Conservation (phyloP, 331 rosid species). For the Rosa hybrid region DNA sequence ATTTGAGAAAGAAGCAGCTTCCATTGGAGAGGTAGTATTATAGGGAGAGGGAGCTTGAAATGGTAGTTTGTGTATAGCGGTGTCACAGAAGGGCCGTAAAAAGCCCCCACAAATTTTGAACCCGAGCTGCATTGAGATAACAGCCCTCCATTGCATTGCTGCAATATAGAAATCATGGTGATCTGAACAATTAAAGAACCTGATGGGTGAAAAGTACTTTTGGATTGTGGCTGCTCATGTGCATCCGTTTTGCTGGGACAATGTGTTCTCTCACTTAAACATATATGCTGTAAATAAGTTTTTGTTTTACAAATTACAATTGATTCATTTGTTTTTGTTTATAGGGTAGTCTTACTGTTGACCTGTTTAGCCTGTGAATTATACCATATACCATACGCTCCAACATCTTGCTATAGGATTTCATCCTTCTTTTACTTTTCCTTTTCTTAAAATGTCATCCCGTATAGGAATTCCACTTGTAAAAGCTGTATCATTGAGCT, state of each 20-base stretch:
- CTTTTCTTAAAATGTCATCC: not conserved
- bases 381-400: not conserved
- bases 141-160: not conserved
- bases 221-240: not conserved
- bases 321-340: not conserved
- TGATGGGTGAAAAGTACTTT: not conserved
- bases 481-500: slow-evolving; percentile 1
- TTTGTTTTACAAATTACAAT: not conserved
- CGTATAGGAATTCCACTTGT: slow-evolving; percentile 13
- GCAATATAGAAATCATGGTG: not conserved
- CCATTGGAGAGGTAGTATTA: slow-evolving; percentile 34
- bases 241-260: too few species aligned
- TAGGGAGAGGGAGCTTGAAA: slow-evolving; percentile 23
- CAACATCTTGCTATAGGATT: not conserved
- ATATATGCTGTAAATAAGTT: slow-evolving; percentile 11
- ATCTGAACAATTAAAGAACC: not conserved
- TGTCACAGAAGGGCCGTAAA: not conserved
- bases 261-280: not conserved
- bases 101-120: not conserved
- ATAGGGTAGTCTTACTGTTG: not conserved
- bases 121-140: not conserved
- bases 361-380: not conserved
- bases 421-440: not conserved
- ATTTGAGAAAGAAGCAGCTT: slow-evolving; percentile 57
- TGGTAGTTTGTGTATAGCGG: slow-evolving; percentile 10